Evolutionary conservation across 371 early-diverging fungal genomes (phyloP), one percentile per base, ranked within the genome.

Genomic region (Mucor racemosus): DNA sequence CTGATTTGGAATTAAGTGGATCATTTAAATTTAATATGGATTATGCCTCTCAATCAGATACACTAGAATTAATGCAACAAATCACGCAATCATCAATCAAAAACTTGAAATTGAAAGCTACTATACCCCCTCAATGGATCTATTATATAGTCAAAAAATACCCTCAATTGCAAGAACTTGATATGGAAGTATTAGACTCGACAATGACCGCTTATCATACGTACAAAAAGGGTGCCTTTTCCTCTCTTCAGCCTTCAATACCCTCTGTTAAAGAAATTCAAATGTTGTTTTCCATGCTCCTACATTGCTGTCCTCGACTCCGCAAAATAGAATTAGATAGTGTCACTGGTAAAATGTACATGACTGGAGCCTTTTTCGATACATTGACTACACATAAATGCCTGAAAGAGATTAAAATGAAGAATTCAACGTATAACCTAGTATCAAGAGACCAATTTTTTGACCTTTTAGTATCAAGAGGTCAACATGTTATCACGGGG

Each of bases 141-240:
- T 65, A 65, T 36, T 65, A 65, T 36, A 39, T 53, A 5, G 65
- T 36, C 6, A 14, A 46, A 10, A 65, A 65, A 34, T 65, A 65
- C 34, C 65, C 65, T 1, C 21, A 44, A 1, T 26, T 65, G 26
- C 42, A 58, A 46, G 38, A 46, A 36, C 10, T 56, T 6, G 58
- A 65, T 48, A 15, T 65, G 1, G 58, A 65, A 33, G 21, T 54
- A 4, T 15, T 41, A 34, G 19, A 57, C 5, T 7, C 17, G 5
- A 26, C 17, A 8, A 40, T 19, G 26, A 33, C 42, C n/a, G 34
- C 42, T 13, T 31, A 21, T 21, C 53, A 53, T 4, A 31, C 21
- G 3, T 21, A 35, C 8, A 56, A 56, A 4, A 59, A 59, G 19
- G 13, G 3, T 10, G 13, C 17, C 15, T 35, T 26, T 13, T 19